These are phyloP conservation scores for Talaromyces pinophilus DNA, from an alignment of 2,329 filamentous ascomycete species.

Conservation along the genomic window DNA sequence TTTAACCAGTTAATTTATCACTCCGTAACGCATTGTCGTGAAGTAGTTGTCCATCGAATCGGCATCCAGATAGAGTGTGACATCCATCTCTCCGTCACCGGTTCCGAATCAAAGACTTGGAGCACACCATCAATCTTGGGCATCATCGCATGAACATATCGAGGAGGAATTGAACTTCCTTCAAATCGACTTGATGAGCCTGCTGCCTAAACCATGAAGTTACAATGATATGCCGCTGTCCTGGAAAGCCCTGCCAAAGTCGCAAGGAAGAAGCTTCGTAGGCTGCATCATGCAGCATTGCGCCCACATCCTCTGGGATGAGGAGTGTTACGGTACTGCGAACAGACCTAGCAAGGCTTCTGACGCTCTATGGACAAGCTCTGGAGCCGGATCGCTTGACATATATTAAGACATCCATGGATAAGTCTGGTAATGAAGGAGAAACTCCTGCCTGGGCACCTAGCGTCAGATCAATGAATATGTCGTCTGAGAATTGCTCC, in stretches of 20 bases:
- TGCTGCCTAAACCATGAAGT: constrained; percentile 45
- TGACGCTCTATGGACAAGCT: not conserved
- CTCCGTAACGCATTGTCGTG: not conserved
- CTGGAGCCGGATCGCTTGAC: constrained; percentile 29
- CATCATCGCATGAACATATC: constrained; percentile 49
- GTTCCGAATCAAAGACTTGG: constrained; percentile 43
- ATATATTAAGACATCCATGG: constrained; percentile 32
- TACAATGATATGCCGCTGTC: constrained; percentile 44
- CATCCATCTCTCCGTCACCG: constrained; percentile 24
- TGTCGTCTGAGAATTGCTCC: constrained; percentile 29
- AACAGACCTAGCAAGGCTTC: constrained; percentile 32
- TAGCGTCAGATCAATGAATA: constrained; percentile 47
- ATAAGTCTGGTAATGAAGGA: constrained; percentile 42
- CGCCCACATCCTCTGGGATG: constrained; percentile 41
- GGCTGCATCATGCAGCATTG: constrained; percentile 47
- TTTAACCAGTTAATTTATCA: not conserved
- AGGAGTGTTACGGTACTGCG: constrained; percentile 41
- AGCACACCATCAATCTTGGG: constrained; percentile 46
- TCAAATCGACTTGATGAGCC: constrained; percentile 43
- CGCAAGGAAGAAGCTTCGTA: constrained; percentile 51
- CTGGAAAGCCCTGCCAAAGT: constrained; percentile 52
- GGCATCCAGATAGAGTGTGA: constrained; percentile 25
- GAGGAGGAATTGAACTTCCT: constrained; percentile 25
- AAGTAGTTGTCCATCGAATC: constrained; percentile 7
- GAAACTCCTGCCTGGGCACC: constrained; percentile 44